Evolutionary conservation across 768 basidiomycete genomes (phyloP).

Genomic region (Pulveroboletus frians): DNA sequence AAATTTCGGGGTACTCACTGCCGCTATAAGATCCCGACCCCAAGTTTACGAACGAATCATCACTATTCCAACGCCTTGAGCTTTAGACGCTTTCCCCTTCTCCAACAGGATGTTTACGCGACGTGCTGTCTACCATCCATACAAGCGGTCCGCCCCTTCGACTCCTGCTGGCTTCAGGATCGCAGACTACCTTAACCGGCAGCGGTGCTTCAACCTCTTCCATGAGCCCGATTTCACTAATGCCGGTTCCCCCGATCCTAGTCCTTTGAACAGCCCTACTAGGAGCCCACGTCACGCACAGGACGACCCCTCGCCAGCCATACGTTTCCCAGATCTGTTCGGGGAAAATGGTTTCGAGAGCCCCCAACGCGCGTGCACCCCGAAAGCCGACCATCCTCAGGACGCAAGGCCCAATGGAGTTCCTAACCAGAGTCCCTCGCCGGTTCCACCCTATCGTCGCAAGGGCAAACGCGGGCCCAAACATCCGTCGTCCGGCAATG

Average conservation of each 20-base stretch:
- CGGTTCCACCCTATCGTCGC: not conserved
- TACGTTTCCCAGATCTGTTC: slow-evolving; percentile 5
- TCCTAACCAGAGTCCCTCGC: not conserved
- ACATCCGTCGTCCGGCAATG: slow-evolving; percentile 9
- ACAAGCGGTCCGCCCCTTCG: slow-evolving; percentile 6
- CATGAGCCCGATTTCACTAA: slow-evolving; percentile 6
- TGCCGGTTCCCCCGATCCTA: slow-evolving; percentile 12
- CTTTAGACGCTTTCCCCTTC: not conserved
- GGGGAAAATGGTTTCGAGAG: not conserved
- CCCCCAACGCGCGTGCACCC: not conserved
- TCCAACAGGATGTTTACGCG: slow-evolving; percentile 17
- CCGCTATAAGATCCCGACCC: slow-evolving; percentile 17
- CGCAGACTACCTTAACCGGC: slow-evolving; percentile 12
- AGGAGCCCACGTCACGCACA: not conserved
- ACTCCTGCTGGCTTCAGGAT: slow-evolving; percentile 29
- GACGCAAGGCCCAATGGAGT: not conserved
- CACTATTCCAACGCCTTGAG: not conserved
- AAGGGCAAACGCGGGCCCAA: slow-evolving; percentile 16
- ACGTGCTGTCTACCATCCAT: slow-evolving; percentile 10
- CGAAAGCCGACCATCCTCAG: not conserved
- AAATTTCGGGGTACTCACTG: not conserved
- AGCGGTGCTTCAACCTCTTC: slow-evolving; percentile 20
- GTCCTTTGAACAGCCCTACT: slow-evolving; percentile 17
- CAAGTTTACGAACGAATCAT: slow-evolving; percentile 3
- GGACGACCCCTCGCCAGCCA: slow-evolving; percentile 8